Evolutionary conservation across 2,329 filamentous ascomycete genomes (phyloP).

Genomic region (Coniochaeta pulveracea): DNA sequence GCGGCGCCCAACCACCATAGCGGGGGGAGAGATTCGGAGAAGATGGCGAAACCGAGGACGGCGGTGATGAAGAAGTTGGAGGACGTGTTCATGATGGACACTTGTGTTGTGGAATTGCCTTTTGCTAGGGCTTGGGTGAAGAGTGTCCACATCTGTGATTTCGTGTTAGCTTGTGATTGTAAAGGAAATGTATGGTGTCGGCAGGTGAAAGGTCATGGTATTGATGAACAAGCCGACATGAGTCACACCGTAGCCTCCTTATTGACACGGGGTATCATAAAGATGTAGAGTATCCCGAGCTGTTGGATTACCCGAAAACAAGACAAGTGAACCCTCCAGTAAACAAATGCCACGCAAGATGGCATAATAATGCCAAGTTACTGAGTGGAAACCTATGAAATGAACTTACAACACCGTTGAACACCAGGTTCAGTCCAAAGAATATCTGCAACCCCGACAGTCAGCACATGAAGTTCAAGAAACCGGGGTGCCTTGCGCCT

Average conservation of each 20-base stretch:
- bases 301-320: no score
- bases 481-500: no score
- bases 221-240: background rate
- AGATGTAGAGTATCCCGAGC: no score
- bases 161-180: background rate
- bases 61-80: constrained; percentile 74
- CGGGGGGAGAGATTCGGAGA: constrained; percentile 58
- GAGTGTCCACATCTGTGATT: constrained; percentile 63
- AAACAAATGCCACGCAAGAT: no score
- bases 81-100: constrained; percentile 73
- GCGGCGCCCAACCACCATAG: constrained; percentile 69
- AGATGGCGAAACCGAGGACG: constrained; percentile 57
- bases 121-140: constrained; percentile 70
- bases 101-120: constrained; percentile 65
- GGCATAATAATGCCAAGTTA: no score
- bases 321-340: no score
- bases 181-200: background rate
- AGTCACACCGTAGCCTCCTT: no score
- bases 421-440: constrained; percentile 62
- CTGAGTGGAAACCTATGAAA: no score
- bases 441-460: constrained; percentile 51
- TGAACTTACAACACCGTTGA: constrained; percentile 54
- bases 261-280: no score
- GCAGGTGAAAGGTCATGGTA: background rate
- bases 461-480: no score